Conservation (phyloP, 495 filamentous ascomycete genomes). For the Sordaria brevicollis region DNA sequence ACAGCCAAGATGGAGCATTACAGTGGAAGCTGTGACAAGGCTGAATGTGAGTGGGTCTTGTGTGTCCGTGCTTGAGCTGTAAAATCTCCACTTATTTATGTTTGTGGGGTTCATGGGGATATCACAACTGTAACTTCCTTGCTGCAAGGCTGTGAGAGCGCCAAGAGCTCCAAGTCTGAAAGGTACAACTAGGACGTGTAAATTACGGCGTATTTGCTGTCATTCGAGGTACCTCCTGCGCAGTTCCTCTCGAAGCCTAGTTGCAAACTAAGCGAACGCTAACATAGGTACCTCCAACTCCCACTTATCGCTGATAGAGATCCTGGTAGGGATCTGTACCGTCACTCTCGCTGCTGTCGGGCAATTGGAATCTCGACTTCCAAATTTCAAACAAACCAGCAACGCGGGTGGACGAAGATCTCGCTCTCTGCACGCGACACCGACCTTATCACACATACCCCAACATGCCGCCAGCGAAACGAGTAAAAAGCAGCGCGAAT, state of each 20-base stretch:
- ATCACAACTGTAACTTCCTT: background rate
- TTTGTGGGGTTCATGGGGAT: background rate
- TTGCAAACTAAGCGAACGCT: too few species aligned
- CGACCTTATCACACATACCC: background rate
- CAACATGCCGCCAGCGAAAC: conserved; percentile 39
- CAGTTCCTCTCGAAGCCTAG: background rate
- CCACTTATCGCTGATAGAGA: background rate
- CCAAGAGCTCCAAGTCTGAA: background rate
- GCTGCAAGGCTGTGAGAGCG: background rate
- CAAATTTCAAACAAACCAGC: background rate
- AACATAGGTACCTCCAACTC: background rate
- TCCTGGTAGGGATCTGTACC: background rate
- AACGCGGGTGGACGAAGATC: background rate
- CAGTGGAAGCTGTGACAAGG: background rate
- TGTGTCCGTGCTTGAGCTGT: background rate
- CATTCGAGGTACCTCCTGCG: background rate
- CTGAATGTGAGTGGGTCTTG: background rate
- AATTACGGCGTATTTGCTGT: background rate
- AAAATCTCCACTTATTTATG: background rate
- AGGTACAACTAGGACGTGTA: background rate
- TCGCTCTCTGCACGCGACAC: conserved; percentile 8
- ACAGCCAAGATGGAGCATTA: background rate
- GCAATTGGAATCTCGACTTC: background rate
- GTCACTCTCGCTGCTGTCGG: background rate
- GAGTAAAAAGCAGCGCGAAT: conserved; percentile 33